Conservation (phyloP, 805 yeast species). For the Naumovozyma baii region DNA sequence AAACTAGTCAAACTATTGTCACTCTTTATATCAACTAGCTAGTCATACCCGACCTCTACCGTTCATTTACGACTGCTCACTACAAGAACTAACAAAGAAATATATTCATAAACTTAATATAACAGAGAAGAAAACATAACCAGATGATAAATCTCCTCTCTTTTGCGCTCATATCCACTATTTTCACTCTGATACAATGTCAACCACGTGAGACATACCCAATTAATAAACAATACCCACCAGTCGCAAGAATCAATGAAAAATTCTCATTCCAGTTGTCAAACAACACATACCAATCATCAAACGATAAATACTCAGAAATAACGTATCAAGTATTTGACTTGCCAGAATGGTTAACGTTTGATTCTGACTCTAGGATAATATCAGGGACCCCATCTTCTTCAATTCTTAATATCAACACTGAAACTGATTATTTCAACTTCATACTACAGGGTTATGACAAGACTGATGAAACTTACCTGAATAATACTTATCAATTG, state of each 20-base stretch:
- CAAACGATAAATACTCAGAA: constrained; percentile 31
- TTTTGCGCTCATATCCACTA: not conserved
- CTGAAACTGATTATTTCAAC: constrained; percentile 37
- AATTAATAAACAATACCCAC: constrained; percentile 64
- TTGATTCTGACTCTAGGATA: constrained; percentile 51
- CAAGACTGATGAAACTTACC: constrained; percentile 36
- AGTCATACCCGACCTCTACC: no score
- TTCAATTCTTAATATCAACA: constrained; percentile 20
- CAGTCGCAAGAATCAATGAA: constrained; percentile 67
- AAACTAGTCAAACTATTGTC: no score
- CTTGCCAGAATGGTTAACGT: constrained; percentile 71
- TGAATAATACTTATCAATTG: constrained; percentile 44
- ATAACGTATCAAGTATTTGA: constrained; percentile 47
- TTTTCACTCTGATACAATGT: not conserved
- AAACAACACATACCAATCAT: constrained; percentile 52
- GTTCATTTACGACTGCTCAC: no score
- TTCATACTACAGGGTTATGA: constrained; percentile 61
- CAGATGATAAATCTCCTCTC: not conserved
- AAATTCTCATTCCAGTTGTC: constrained; percentile 58
- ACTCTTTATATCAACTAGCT: no score
- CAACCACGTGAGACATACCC: constrained; percentile 28
- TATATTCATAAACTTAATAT: no score
- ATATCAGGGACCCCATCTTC: constrained; percentile 59
- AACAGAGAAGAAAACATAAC: not conserved
- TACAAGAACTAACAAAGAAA: no score